Evolutionary conservation across 192 early-diverging fungal genomes (phyloP).

Genomic region (Thamnidium elegans): DNA sequence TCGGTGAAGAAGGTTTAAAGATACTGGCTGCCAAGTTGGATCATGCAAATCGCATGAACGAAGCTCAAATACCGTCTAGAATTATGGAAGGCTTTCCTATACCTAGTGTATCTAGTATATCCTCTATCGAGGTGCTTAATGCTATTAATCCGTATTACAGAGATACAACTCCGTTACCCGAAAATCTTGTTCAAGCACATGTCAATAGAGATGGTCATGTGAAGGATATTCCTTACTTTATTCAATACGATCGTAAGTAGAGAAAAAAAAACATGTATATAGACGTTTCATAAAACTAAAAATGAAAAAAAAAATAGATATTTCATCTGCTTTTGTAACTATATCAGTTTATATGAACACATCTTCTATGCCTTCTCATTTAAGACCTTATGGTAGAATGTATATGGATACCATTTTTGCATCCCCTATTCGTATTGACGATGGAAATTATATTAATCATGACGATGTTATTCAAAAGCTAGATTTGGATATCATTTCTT

Average conservation of each 20-base stretch:
- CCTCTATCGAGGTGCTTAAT: constrained; percentile 46
- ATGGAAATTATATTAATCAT: constrained; percentile 30
- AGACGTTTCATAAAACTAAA: not conserved
- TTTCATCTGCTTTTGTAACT: constrained; percentile 51
- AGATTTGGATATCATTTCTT: constrained; percentile 52
- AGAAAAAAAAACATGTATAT: not conserved
- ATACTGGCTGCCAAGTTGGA: constrained; percentile 43
- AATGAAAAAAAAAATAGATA: constrained; percentile 24
- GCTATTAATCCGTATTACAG: constrained; percentile 37
- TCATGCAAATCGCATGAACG: constrained; percentile 41
- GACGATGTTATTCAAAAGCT: constrained; percentile 47
- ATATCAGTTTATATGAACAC: constrained; percentile 46
- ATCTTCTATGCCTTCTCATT: constrained; percentile 35
- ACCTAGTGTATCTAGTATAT: constrained; percentile 45
- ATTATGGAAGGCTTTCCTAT: constrained; percentile 54
- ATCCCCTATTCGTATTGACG: constrained; percentile 37
- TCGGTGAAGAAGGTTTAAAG: constrained; percentile 44
- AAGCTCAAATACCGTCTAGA: constrained; percentile 49
- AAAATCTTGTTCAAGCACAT: constrained; percentile 39
- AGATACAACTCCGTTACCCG: not conserved
- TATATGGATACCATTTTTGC: constrained; percentile 53
- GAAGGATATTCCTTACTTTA: constrained; percentile 43
- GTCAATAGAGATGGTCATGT: constrained; percentile 36
- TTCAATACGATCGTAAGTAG: constrained; percentile 51
- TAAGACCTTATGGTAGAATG: constrained; percentile 47